phyloP scores from a whole-genome alignment of 208 protist species.

The Trichomonas gallinae region DNA sequence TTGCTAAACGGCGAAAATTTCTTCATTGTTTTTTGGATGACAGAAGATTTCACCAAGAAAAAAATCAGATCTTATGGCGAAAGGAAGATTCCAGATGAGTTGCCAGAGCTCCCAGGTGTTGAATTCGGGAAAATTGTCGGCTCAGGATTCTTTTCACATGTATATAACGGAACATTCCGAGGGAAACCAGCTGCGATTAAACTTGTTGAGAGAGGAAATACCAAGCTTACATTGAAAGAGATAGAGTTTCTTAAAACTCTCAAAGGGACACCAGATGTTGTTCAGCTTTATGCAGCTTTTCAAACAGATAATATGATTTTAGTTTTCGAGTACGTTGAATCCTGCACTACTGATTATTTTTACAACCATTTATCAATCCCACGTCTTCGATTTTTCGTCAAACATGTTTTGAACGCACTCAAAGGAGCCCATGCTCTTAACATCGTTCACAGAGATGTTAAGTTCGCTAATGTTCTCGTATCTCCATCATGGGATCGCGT shows the following conservation, averaged over 20 bases:
- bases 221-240: not conserved
- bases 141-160: not conserved
- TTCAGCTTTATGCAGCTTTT: not conserved
- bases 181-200: not conserved
- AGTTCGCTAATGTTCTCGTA: not conserved
- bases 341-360: not conserved
- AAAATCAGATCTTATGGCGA: not conserved
- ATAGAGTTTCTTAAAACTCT: not conserved
- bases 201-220: not conserved
- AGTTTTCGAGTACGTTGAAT: not conserved
- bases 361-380: not conserved
- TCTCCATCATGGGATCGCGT: not conserved
- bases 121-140: not conserved
- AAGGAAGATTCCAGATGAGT: not conserved
- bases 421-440: not conserved
- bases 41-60: not conserved
- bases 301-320: not conserved
- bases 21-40: not conserved
- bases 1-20: no score
- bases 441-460: not conserved
- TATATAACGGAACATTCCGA: not conserved
- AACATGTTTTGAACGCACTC: not conserved
- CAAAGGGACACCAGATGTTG: not conserved
- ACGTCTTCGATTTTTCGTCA: not conserved
- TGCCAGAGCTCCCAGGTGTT: not conserved